Base-by-base conservation (phyloP, 1,139 yeast genomes). In the Taphrina pruni region DNA sequence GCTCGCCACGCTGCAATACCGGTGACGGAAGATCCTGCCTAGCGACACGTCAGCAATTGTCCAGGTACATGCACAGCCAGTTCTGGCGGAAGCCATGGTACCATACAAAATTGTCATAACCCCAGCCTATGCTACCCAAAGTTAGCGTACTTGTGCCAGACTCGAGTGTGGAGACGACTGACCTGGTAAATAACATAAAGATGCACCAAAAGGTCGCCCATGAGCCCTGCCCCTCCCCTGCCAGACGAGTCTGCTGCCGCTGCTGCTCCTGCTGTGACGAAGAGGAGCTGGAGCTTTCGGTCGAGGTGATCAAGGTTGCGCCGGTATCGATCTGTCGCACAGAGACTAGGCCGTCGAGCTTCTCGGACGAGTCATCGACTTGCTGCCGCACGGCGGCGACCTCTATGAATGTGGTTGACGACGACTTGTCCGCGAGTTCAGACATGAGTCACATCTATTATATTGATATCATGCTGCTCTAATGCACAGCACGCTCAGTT, bases 181-280 rank as follows among this genome's bases (percentile, higher is more conserved):
- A 50, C 54, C 54, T 50, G 54, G 54, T 50, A 4, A 50, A 50
- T 32, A 50, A 35, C 54, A 50, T 50, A 21, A 50, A 50, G 54
- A 50, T 21, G 54, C 54, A 50, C 54, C 54, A 50, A 50, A 50
- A 50, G 12, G 54, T 50, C n/a, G 54, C 54, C 36, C 54, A 26
- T 26, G 36, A 26, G 32, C 32, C 32, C 32, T 26, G 4, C 32
- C 32, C 32, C 32, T 26, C 4, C 32, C 32, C 32, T 1, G 32
- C 32, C 4, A 26, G 32, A 26, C 32, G 32, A 26, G 32, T 26
- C 32, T 26, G 32, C 32, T 26, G 32, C 32, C 4, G 32, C 32
- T 26, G 32, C 32, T 26, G 32, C 32, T 26, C 4, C 32, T 26
- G 32, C 32, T 26, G 32, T 26, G 32, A 26, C 32, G 32, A 26